Evolutionary conservation across 352 stramenopile species (phyloP).

Genomic region (Phytophthora boehmeriae): DNA sequence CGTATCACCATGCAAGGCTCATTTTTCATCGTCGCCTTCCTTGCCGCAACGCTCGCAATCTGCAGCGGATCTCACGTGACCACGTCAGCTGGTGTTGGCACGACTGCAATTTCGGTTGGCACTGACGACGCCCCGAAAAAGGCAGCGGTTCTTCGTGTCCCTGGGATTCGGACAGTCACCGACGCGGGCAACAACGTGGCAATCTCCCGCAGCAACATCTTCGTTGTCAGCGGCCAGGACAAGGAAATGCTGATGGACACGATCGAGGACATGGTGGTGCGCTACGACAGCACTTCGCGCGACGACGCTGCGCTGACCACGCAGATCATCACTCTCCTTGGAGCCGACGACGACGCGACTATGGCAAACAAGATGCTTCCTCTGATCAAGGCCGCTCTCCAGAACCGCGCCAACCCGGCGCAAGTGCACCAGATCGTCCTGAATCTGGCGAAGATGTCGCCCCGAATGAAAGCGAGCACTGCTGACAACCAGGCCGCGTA

Average conservation of each 20-base stretch:
- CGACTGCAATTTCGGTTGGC: neutral
- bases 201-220: constrained; percentile 25
- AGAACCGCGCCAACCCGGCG: constrained; percentile 5
- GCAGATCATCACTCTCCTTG: constrained; percentile 19
- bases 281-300: constrained; percentile 2
- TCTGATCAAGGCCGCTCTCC: constrained; percentile 16
- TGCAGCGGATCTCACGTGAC: neutral
- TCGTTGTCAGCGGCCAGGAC: constrained; percentile 15
- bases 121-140: neutral
- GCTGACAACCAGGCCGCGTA: neutral
- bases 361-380: constrained; percentile 16
- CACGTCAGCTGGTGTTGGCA: neutral
- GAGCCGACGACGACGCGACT: constrained; percentile 2
- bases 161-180: constrained; percentile 9
- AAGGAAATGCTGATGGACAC: constrained; percentile 10
- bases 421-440: constrained; percentile 17
- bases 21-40: neutral
- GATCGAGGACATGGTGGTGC: constrained; percentile 22
- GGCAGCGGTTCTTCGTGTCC: neutral
- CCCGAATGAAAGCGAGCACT: constrained; percentile 1
- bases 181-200: constrained; percentile 23
- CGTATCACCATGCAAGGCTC: neutral
- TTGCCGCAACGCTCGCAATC: neutral
- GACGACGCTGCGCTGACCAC: constrained; percentile 16
- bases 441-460: constrained; percentile 21